Evolutionary conservation across 2,329 filamentous ascomycete genomes (phyloP).

Genomic region (Seiridium unicorne): DNA sequence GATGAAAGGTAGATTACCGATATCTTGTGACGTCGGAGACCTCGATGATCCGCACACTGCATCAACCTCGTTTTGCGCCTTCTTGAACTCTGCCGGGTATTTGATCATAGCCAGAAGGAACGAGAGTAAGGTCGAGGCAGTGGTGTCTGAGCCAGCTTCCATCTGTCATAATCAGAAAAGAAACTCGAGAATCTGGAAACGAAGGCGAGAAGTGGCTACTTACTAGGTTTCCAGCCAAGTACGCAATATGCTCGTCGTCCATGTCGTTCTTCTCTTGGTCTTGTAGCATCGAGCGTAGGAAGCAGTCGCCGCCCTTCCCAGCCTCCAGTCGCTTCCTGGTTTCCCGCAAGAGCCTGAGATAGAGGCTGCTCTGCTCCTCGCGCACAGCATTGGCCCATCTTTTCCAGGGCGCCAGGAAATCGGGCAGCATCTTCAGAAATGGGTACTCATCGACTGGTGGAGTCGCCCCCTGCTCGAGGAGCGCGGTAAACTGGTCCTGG

Average conservation of each 20-base stretch:
- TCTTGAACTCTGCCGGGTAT: slow-evolving; percentile 12
- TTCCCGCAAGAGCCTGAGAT: slow-evolving; percentile 8
- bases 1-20: slow-evolving; percentile 12
- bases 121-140: background rate
- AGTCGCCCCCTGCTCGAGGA: slow-evolving; percentile 8
- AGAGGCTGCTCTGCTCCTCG: slow-evolving; percentile 7
- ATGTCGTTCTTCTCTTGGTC: slow-evolving; percentile 11
- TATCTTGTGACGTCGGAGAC: slow-evolving; percentile 10
- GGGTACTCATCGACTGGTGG: slow-evolving; percentile 13
- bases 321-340: background rate
- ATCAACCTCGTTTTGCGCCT: slow-evolving; percentile 16
- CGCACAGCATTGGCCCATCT: background rate
- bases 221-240: slow-evolving; percentile 15
- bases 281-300: slow-evolving; percentile 9
- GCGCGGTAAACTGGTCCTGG: slow-evolving; percentile 9
- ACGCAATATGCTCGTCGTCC: slow-evolving; percentile 12
- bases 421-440: slow-evolving; percentile 9
- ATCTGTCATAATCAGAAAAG: background rate
- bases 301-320: background rate
- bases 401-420: slow-evolving; percentile 10
- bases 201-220: background rate
- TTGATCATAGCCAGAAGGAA: slow-evolving; percentile 1
- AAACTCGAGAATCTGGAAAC: background rate
- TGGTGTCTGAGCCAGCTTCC: slow-evolving; percentile 17
- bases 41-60: slow-evolving; percentile 6